Evolutionary conservation across 148 eudicot species (phyloP).

Genomic region (Dianthus caryophyllus): DNA sequence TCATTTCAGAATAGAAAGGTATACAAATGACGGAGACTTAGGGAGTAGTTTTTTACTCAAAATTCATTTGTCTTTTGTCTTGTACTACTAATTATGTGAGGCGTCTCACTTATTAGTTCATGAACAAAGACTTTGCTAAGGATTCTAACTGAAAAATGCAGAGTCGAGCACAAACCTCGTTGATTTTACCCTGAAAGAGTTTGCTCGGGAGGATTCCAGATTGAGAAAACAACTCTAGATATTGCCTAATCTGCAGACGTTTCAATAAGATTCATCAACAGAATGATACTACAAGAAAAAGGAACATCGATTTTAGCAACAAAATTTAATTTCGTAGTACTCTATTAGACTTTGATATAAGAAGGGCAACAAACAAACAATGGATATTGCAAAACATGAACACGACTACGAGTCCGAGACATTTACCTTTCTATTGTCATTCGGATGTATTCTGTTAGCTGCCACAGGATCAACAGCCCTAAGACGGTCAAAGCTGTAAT

Average conservation of each 20-base stretch:
- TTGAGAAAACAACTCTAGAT: constrained; percentile 49
- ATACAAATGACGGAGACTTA: too few species aligned
- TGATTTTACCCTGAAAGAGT: constrained; percentile 57
- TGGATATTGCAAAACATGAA: background rate
- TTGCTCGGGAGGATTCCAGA: constrained; percentile 74
- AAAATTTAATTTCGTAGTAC: background rate
- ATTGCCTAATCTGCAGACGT: constrained; percentile 67
- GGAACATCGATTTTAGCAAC: background rate
- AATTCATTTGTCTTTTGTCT: too few species aligned
- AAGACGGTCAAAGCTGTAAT: constrained; percentile 49
- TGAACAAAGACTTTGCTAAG: background rate
- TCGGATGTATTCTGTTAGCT: constrained; percentile 91
- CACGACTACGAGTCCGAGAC: background rate
- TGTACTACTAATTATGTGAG: too few species aligned
- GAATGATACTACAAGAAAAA: background rate
- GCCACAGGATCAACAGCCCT: constrained; percentile 77
- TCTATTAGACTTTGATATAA: background rate
- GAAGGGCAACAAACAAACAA: background rate
- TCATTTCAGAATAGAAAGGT: too few species aligned
- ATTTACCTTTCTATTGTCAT: constrained; percentile 82
- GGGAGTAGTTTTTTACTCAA: too few species aligned
- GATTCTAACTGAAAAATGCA: background rate
- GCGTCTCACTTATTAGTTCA: too few species aligned
- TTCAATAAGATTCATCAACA: constrained; percentile 9
- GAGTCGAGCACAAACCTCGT: constrained; percentile 52